Base-by-base conservation (phyloP, 371 early-diverging fungal genomes). In the Mucor velutinosus region DNA sequence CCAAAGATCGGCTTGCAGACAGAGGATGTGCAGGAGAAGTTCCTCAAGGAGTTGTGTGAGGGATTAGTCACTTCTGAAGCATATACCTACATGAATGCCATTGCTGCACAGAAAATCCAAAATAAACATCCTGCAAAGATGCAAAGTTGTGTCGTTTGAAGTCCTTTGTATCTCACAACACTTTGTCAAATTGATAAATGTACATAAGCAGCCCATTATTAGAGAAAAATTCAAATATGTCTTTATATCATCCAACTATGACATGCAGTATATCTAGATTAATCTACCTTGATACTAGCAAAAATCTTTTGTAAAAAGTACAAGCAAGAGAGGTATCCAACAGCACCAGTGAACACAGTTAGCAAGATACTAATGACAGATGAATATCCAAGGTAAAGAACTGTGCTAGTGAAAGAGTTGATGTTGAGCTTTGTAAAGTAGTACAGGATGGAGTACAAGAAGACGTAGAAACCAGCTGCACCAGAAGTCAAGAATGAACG, bases 301-400 rank as follows among this genome's bases (percentile, higher is more conserved):
- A 92, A 95, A 53, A 95, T 94, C 71, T 88, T 92, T 62, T 88
- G 86, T 45, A 95, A 89, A 78, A 95, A 96, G 62, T 79, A 58
- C 53, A 93, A 82, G 53, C 91, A 89, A 17, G 94, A 86, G 15
- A 90, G 72, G 73, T 90, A 94, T 25, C 95, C 96, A 63, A 94
- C 86, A 47, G 94, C 35, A 62, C 70, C 93, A 65, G 83, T 80
- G 47, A 81, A 51, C 10, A 73, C 64, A 67, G 91, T 88, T 76
- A 94, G 85, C 69, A 95, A 67, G 55, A 90, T 23, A 71, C 90
- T 90, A 71, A 92, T 93, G 59, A 95, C 88, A 5, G 89, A 75
- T 64, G 92, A 89, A 87, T 92, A 97, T 15, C 97, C 97, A 86
- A 97, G 93, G 81, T 96, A 98, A 47, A 97, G 87, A 21, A 96